Evolutionary conservation across 805 yeast genomes (phyloP).

Genomic region (Saccharomycopsis selenospora): DNA sequence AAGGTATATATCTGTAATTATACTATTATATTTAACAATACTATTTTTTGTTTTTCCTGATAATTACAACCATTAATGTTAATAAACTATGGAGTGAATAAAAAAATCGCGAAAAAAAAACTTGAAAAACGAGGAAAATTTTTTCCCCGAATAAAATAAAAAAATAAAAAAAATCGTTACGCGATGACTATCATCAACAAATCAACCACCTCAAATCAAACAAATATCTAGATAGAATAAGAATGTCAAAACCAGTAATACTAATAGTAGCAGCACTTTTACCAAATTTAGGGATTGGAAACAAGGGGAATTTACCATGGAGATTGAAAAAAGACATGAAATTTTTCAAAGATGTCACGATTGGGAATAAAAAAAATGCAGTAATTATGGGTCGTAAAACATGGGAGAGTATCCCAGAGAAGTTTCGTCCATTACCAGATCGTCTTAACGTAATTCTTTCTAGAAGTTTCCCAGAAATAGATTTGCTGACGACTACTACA

Average conservation of each 20-base stretch:
- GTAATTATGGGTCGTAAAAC: constrained; percentile 96
- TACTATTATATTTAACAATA: too few species aligned
- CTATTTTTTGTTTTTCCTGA: too few species aligned
- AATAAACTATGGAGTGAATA: too few species aligned
- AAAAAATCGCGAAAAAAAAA: too few species aligned
- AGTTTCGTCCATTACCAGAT: constrained; percentile 74
- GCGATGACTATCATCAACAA: too few species aligned
- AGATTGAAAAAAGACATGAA: constrained; percentile 74
- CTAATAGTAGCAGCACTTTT: constrained; percentile 80
- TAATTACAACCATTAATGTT: too few species aligned
- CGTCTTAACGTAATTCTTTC: constrained; percentile 75
- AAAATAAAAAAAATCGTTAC: too few species aligned
- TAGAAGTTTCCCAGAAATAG: constrained; percentile 28
- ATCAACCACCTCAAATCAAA: too few species aligned
- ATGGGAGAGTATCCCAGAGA: constrained; percentile 87
- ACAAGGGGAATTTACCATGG: constrained; percentile 83
- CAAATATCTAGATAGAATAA: too few species aligned
- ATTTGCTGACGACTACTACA: background rate
- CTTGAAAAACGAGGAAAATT: too few species aligned
- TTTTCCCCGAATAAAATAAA: too few species aligned
- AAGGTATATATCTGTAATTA: too few species aligned
- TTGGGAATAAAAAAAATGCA: constrained; percentile 46
- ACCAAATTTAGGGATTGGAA: constrained; percentile 81
- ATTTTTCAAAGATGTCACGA: constrained; percentile 72
- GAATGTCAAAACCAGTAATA: constrained; percentile 35